phyloP scores from a whole-genome alignment of 768 basidiomycete species.

The Tulasnella sp. region DNA sequence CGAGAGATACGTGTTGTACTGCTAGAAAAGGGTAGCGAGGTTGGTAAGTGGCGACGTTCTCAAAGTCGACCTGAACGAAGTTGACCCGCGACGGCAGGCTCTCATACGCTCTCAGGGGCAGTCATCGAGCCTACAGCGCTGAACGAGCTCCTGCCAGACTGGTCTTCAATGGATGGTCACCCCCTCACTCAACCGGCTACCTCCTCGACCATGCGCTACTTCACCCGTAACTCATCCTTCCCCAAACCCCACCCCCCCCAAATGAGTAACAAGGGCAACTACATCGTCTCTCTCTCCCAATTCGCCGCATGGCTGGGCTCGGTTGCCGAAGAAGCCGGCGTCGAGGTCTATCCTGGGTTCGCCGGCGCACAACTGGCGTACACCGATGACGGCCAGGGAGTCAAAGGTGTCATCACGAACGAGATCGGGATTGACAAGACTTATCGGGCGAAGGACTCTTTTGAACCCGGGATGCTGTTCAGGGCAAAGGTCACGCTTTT shows the following conservation, averaged over 20 bases:
- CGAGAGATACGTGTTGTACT: constrained; percentile 79
- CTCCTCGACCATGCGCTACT: constrained; percentile 71
- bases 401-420: constrained; percentile 79
- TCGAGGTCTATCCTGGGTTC: constrained; percentile 95
- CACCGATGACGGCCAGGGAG: constrained; percentile 45
- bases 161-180: constrained; percentile 49
- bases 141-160: constrained; percentile 81
- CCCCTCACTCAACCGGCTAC: constrained; percentile 74
- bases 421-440: constrained; percentile 84
- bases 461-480: constrained; percentile 96
- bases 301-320: constrained; percentile 82
- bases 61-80: neutral
- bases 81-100: constrained; percentile 39
- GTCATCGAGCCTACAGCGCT: constrained; percentile 89
- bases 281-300: constrained; percentile 77
- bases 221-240: constrained; percentile 55
- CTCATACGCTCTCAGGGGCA: constrained; percentile 91
- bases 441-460: constrained; percentile 67
- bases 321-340: constrained; percentile 64
- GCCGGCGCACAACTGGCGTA: constrained; percentile 80
- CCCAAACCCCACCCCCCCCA: constrained; percentile 94
- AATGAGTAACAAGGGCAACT: constrained; percentile 92
- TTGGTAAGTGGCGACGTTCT: constrained; percentile 46
- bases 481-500: constrained; percentile 82
- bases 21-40: constrained; percentile 88